phyloP scores from a whole-genome alignment of 2,329 filamentous ascomycete genomes.

The Tolypocladium inflatum region DNA sequence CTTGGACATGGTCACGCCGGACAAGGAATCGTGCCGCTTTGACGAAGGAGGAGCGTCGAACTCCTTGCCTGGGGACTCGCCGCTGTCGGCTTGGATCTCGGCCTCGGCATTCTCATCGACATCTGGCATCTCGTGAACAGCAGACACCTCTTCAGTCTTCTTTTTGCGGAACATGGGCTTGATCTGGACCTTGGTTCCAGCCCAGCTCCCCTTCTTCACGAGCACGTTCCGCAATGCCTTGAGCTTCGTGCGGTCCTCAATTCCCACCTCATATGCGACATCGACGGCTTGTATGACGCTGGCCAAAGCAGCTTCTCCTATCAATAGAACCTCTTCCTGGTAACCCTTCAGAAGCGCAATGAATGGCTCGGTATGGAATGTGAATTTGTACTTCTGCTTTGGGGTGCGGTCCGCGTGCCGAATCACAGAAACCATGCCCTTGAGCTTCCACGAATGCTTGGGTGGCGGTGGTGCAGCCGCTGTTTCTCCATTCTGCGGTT shows the following conservation, averaged over 20 bases:
- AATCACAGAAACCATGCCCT: constrained; percentile 94
- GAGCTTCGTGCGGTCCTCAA: constrained; percentile 85
- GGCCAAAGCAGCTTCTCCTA: constrained; percentile 78
- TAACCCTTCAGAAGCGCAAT: constrained; percentile 91
- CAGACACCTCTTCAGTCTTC: constrained; percentile 49
- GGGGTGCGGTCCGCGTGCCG: constrained; percentile 94
- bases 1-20: constrained; percentile 83
- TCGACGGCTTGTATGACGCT: constrained; percentile 88
- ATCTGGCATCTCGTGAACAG: constrained; percentile 24
- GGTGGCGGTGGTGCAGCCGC: constrained; percentile 56
- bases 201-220: constrained; percentile 86
- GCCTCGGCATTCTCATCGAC: constrained; percentile 18
- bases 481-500: constrained; percentile 20
- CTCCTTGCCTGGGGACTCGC: constrained; percentile 13
- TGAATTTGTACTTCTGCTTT: constrained; percentile 99
- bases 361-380: constrained; percentile 93
- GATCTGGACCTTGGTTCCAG: constrained; percentile 96
- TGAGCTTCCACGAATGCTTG: constrained; percentile 96
- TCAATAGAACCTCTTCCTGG: constrained; percentile 89
- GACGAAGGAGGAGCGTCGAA: constrained; percentile 25
- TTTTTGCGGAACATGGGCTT: constrained; percentile 98
- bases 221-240: constrained; percentile 75
- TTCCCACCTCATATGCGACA: constrained; percentile 63
- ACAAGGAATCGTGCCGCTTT: constrained; percentile 72
- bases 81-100: constrained; percentile 10